These are phyloP conservation scores for Schizophyllum amplum DNA, from an alignment of 1,284 basidiomycete genomes.

Conservation along the genomic window DNA sequence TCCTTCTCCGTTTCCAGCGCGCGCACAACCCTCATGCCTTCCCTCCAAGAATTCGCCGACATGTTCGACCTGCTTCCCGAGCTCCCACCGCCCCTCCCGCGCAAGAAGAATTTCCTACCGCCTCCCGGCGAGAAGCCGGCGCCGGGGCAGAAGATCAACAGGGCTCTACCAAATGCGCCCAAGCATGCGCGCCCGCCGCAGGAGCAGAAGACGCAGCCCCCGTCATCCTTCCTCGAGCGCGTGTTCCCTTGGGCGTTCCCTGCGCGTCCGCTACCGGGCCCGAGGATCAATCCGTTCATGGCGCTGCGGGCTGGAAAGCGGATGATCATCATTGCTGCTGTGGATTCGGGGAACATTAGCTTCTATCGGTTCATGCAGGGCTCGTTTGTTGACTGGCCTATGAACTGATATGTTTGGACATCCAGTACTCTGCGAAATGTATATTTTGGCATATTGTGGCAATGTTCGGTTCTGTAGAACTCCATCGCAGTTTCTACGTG, in stretches of 20 bases:
- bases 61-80: slow-evolving; percentile 59
- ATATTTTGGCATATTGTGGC: no score
- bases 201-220: slow-evolving; percentile 1
- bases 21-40: slow-evolving; percentile 64
- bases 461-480: no score
- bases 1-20: slow-evolving; percentile 36
- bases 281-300: slow-evolving; percentile 58
- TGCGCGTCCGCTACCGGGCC: slow-evolving; percentile 17
- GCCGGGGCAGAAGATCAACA: slow-evolving; percentile 1
- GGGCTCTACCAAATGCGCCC: slow-evolving; percentile 7
- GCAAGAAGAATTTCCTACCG: slow-evolving; percentile 20
- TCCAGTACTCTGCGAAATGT: no score
- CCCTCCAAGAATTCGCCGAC: slow-evolving; percentile 56
- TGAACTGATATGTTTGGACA: slow-evolving; percentile 26
- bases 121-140: not conserved
- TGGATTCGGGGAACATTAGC: slow-evolving; percentile 83
- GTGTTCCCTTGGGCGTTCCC: slow-evolving; percentile 27
- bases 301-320: slow-evolving; percentile 82
- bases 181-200: slow-evolving; percentile 9
- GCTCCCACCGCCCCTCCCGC: slow-evolving; percentile 44
- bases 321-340: slow-evolving; percentile 80
- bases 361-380: slow-evolving; percentile 88
- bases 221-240: slow-evolving; percentile 15
- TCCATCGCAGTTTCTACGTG: no score
- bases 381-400: slow-evolving; percentile 77